Percentiles rank a stretch among this genome's conserved stretches.
Conservation (phyloP, 345 rosid species). For the Camelina laxa region DNA sequence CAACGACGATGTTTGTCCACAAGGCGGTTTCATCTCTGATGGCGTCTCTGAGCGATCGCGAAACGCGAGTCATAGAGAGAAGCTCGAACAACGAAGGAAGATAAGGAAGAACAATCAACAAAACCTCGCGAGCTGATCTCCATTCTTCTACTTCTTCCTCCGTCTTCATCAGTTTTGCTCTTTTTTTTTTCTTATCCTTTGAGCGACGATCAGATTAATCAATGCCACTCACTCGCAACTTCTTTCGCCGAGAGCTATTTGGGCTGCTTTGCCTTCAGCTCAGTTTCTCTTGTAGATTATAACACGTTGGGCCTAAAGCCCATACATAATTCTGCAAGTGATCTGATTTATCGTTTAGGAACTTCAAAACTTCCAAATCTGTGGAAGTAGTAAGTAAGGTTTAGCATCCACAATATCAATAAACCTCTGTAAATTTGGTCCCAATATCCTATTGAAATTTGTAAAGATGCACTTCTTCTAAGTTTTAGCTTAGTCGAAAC, state of each 20-base stretch:
- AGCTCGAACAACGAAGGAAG: constrained; percentile 64
- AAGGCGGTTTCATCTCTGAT: constrained; percentile 54
- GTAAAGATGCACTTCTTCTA: no score
- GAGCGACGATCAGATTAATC: constrained; percentile 19
- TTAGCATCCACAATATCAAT: no score
- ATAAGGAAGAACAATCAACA: constrained; percentile 61
- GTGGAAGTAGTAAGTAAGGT: no score
- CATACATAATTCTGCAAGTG: no score
- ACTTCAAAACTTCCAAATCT: no score
- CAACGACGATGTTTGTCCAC: constrained; percentile 58
- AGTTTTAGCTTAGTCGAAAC: no score
- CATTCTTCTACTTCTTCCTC: constrained; percentile 40
- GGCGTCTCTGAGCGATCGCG: constrained; percentile 56
- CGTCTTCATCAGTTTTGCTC: background rate
- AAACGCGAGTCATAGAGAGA: constrained; percentile 57
- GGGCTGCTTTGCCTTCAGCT: background rate
- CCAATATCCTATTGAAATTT: no score
- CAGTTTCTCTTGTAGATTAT: background rate
- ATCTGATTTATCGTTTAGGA: no score
- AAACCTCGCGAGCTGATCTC: constrained; percentile 58
- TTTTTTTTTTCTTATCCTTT: constrained; percentile 16
- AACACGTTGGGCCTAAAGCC: background rate
- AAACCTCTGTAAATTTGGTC: no score
- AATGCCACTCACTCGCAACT: constrained; percentile 30
- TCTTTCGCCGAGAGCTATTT: background rate